phyloP scores from a whole-genome alignment of 2,329 filamentous ascomycete genomes.

The Beauveria bassiana region DNA sequence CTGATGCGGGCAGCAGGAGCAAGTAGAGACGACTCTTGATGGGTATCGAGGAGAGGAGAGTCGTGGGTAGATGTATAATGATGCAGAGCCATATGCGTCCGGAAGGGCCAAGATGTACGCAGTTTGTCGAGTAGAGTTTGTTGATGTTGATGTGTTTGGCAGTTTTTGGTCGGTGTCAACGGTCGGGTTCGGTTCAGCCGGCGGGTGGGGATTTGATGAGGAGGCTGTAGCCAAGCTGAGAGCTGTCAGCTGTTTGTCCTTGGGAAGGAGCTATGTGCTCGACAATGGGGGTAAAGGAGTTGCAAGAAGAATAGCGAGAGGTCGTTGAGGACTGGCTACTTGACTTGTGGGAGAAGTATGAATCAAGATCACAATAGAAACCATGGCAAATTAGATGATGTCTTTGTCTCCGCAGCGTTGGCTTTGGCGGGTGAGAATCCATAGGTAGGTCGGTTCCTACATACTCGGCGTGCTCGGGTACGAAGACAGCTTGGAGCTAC shows the following conservation, averaged over 20 bases:
- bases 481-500: neutral
- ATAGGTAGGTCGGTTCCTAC: neutral
- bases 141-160: neutral
- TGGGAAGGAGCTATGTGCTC: no score
- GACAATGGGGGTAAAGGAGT: no score
- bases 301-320: no score
- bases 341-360: no score
- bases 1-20: neutral
- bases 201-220: neutral
- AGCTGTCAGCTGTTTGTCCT: neutral
- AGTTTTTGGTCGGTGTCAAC: neutral
- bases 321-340: no score
- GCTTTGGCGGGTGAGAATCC: neutral
- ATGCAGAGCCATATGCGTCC: neutral
- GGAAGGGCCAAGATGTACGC: neutral
- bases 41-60: neutral
- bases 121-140: neutral
- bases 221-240: slow-evolving; percentile 1
- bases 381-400: no score
- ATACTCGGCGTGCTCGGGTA: neutral
- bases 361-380: no score
- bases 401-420: neutral
- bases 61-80: neutral
- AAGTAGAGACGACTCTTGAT: neutral
- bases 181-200: slow-evolving; percentile 4